Percentiles rank a stretch among this genome's conserved stretches.
Conservation (phyloP, 2,329 filamentous ascomycete species). For the Colletotrichum shisoi region DNA sequence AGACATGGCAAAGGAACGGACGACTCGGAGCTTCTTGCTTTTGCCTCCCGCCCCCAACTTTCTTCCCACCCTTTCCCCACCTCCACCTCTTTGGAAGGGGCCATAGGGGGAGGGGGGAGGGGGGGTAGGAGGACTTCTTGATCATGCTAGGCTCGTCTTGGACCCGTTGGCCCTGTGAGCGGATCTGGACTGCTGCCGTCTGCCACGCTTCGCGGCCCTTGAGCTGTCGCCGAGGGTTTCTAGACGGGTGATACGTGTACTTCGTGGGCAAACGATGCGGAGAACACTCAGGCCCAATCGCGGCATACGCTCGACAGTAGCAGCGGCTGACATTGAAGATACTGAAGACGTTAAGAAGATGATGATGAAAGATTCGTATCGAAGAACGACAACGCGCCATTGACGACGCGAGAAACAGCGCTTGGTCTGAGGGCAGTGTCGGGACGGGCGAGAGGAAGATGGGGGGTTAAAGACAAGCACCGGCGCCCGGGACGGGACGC, state of each 20-base stretch:
- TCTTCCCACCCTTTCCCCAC: too few relatives aligned
- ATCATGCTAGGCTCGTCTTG: not conserved
- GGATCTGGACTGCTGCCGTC: not conserved
- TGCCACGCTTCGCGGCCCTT: not conserved
- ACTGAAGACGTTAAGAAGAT: too few relatives aligned
- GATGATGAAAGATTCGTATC: not conserved
- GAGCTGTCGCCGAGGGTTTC: not conserved
- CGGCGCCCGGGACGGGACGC: slow-evolving; percentile 7
- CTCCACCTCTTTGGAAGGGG: too few relatives aligned
- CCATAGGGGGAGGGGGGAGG: not conserved
- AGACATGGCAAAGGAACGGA: not conserved
- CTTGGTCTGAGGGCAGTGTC: not conserved
- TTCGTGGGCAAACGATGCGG: not conserved
- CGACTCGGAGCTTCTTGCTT: not conserved
- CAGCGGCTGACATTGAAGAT: not conserved
- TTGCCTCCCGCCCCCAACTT: not conserved
- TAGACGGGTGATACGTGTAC: not conserved
- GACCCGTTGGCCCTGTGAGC: not conserved
- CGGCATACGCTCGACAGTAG: not conserved
- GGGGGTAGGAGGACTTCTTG: not conserved
- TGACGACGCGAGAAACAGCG: not conserved
- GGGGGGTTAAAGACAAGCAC: not conserved
- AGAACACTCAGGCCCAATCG: not conserved
- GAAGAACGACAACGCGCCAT: not conserved
- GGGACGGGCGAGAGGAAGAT: not conserved